Conservation (phyloP, 257 asterid species). For the Schizonepeta tenuifolia region DNA sequence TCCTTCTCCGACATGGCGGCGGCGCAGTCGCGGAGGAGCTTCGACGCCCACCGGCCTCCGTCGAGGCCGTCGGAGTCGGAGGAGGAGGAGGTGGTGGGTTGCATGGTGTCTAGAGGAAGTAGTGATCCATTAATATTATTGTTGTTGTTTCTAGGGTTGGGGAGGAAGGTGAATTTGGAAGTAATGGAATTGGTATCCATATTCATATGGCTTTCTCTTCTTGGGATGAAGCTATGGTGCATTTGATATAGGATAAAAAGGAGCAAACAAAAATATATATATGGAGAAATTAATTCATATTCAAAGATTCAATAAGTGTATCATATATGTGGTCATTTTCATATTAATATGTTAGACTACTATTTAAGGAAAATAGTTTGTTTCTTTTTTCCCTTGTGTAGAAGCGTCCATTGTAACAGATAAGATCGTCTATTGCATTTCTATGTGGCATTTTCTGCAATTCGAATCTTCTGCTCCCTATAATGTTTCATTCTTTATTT, state of each 20-base stretch:
- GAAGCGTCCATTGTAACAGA: background rate
- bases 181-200: constrained; percentile 53
- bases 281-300: background rate
- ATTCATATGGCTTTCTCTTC: constrained; percentile 15
- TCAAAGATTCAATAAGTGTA: constrained; percentile 3
- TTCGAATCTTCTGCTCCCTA: too few relatives aligned
- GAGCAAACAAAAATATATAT: constrained; percentile 32
- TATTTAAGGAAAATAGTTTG: background rate
- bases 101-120: constrained; percentile 33
- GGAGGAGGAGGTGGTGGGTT: constrained; percentile 46
- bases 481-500: too few relatives aligned
- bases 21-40: constrained; percentile 74
- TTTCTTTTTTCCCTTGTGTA: background rate
- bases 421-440: too few relatives aligned
- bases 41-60: constrained; percentile 60
- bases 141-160: constrained; percentile 39
- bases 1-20: constrained; percentile 67
- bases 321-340: constrained; percentile 29
- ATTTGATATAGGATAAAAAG: constrained; percentile 36
- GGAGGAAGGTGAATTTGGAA: constrained; percentile 39
- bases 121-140: background rate
- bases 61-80: constrained; percentile 38
- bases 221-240: constrained; percentile 39
- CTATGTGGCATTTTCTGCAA: too few relatives aligned
- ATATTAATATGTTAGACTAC: background rate